phyloP scores from a whole-genome alignment of 257 asterid genomes.

The Salvia miltiorrhiza region DNA sequence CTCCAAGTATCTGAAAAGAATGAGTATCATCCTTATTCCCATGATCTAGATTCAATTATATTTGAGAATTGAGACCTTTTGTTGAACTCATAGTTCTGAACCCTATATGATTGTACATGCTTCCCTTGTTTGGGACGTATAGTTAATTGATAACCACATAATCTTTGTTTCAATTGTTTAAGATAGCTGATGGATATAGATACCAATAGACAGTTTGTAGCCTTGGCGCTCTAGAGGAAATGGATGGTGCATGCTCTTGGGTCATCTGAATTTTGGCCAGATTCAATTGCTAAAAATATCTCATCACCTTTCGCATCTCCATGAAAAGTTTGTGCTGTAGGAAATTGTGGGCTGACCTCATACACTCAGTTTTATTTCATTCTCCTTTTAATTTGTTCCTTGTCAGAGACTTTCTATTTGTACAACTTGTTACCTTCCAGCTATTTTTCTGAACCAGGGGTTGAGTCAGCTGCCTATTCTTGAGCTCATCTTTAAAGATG shows the following conservation, averaged over 20 bases:
- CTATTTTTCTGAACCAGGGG: slow-evolving; percentile 28
- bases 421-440: slow-evolving; percentile 29
- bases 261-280: slow-evolving; percentile 12
- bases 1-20: neutral
- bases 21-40: slow-evolving; percentile 4
- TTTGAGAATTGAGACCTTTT: neutral
- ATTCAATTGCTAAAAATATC: neutral
- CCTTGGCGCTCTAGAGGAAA: neutral
- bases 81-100: neutral
- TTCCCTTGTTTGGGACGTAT: neutral
- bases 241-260: neutral
- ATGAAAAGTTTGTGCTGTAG: neutral
- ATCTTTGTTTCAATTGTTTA: neutral
- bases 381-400: slow-evolving; percentile 6
- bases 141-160: neutral
- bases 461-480: slow-evolving; percentile 26
- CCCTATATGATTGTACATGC: neutral
- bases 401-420: neutral
- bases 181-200: neutral
- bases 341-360: neutral
- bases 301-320: slow-evolving; percentile 3
- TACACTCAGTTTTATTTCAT: slow-evolving; percentile 11
- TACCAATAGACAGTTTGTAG: neutral
- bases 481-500: slow-evolving; percentile 42
- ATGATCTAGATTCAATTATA: neutral